Conservation (phyloP, 2,329 filamentous ascomycete species). For the Reticulascus tulasneorum region DNA sequence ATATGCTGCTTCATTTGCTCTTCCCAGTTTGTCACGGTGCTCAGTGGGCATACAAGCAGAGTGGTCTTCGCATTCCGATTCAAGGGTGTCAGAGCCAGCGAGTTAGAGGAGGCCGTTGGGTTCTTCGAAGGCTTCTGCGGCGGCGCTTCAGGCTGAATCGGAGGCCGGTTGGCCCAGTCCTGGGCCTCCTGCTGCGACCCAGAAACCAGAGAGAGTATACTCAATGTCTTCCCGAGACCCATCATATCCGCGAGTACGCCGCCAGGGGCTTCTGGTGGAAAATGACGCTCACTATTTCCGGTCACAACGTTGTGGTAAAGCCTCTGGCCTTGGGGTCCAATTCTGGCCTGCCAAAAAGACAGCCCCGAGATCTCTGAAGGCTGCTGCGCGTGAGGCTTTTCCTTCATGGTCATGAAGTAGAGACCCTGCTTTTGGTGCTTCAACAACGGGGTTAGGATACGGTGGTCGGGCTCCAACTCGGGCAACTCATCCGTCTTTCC, state of each 20-base stretch:
- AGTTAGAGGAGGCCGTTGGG: conserved; percentile 29
- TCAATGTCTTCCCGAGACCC: conserved; percentile 84
- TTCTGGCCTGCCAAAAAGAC: conserved; percentile 68
- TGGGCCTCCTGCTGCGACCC: conserved; percentile 59
- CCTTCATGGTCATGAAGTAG: conserved; percentile 77
- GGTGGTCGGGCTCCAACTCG: conserved; percentile 60
- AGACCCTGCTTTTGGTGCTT: conserved; percentile 88
- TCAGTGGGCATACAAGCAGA: conserved; percentile 82
- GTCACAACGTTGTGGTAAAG: conserved; percentile 84
- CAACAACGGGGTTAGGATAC: conserved; percentile 66
- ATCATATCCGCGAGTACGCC: conserved; percentile 83
- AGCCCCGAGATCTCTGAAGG: too few relatives aligned
- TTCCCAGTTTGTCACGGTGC: conserved; percentile 91
- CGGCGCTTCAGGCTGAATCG: conserved; percentile 42
- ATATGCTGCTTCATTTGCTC: conserved; percentile 85
- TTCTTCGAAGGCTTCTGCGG: conserved; percentile 34
- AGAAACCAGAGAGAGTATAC: conserved; percentile 74
- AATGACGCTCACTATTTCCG: conserved; percentile 55
- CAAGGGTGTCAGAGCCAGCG: conserved; percentile 48
- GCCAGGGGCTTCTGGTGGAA: conserved; percentile 64
- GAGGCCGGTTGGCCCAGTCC: conserved; percentile 54
- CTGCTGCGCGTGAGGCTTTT: conserved; percentile 62
- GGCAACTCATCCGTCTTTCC: conserved; percentile 72
- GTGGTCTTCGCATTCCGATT: conserved; percentile 72
- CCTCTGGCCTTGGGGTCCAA: conserved; percentile 45